These are phyloP conservation scores for Nannochloropsis oceanica DNA, from an alignment of 108 stramenopile species.

Conservation along the genomic window DNA sequence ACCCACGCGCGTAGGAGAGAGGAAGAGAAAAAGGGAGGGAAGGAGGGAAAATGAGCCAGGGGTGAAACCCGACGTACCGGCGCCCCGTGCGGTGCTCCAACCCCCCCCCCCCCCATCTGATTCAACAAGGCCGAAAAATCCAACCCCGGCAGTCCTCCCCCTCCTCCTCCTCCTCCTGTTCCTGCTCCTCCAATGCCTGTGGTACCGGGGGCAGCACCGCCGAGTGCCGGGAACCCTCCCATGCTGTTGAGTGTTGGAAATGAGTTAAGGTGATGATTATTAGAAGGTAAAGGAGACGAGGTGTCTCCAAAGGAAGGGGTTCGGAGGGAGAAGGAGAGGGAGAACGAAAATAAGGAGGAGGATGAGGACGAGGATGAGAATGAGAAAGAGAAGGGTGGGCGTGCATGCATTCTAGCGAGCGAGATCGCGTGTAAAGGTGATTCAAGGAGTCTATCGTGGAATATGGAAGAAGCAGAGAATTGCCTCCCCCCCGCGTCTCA, in stretches of 20 bases:
- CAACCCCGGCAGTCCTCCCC: constrained; percentile 19
- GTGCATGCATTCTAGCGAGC: neutral
- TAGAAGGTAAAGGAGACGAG: too few relatives aligned
- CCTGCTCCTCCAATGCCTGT: too few relatives aligned
- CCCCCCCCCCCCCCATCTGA: neutral
- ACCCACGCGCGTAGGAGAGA: neutral
- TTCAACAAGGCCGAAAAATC: constrained; percentile 33
- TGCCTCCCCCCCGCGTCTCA: neutral
- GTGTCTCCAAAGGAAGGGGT: too few relatives aligned
- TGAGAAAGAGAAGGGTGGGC: neutral
- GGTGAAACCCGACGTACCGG: neutral
- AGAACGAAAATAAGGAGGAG: neutral
- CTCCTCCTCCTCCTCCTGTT: neutral
- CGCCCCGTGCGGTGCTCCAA: neutral
- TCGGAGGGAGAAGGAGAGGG: neutral
- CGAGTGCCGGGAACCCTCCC: too few relatives aligned
- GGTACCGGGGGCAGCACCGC: too few relatives aligned
- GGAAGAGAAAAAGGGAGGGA: too few relatives aligned
- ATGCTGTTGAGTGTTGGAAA: too few relatives aligned
- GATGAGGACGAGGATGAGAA: too few relatives aligned
- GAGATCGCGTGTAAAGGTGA: neutral
- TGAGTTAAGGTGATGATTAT: too few relatives aligned
- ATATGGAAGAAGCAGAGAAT: too few relatives aligned
- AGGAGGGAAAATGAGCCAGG: too few relatives aligned
- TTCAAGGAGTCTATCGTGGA: too few relatives aligned